phyloP scores from a whole-genome alignment of 2,329 filamentous ascomycete species.

The Pyrenophora seminiperda region DNA sequence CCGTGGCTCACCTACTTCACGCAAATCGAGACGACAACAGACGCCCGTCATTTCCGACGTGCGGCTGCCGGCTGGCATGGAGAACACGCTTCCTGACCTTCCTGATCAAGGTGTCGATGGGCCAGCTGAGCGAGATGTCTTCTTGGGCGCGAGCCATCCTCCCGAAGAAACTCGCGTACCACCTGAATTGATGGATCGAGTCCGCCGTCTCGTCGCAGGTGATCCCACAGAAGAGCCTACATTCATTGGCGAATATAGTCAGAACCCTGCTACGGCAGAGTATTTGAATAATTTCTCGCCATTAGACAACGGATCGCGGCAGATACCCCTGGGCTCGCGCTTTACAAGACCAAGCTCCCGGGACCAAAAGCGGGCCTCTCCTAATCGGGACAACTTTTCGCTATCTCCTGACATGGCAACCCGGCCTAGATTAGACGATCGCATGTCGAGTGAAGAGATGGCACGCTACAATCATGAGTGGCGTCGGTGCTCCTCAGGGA shows the following conservation, averaged over 20 bases:
- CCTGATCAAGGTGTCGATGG: slow-evolving; percentile 12
- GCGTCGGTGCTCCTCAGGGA: slow-evolving; percentile 36
- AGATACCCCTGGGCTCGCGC: slow-evolving; percentile 29
- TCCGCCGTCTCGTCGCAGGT: slow-evolving; percentile 29
- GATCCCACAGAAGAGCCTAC: slow-evolving; percentile 22
- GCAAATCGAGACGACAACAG: slow-evolving; percentile 18
- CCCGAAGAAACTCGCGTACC: slow-evolving; percentile 29
- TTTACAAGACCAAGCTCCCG: slow-evolving; percentile 37
- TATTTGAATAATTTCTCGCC: slow-evolving; percentile 17
- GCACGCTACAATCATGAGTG: slow-evolving; percentile 40
- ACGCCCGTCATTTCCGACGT: slow-evolving; percentile 6
- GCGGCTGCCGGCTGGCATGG: slow-evolving; percentile 19
- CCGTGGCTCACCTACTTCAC: slow-evolving; percentile 23
- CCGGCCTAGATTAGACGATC: slow-evolving; percentile 30
- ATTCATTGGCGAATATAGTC: slow-evolving; percentile 7
- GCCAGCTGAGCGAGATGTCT: slow-evolving; percentile 14
- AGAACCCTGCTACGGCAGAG: slow-evolving; percentile 20
- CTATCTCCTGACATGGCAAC: slow-evolving; percentile 30
- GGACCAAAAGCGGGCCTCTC: slow-evolving; percentile 36
- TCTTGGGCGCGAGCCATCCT: slow-evolving; percentile 20
- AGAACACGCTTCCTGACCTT: slow-evolving; percentile 32
- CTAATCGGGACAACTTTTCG: slow-evolving; percentile 39
- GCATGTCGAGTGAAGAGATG: slow-evolving; percentile 37
- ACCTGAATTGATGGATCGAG: slow-evolving; percentile 33
- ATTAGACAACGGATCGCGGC: slow-evolving; percentile 26